Conservation (phyloP, 805 yeast genomes). For the Kluyveromyces nonfermentans region DNA sequence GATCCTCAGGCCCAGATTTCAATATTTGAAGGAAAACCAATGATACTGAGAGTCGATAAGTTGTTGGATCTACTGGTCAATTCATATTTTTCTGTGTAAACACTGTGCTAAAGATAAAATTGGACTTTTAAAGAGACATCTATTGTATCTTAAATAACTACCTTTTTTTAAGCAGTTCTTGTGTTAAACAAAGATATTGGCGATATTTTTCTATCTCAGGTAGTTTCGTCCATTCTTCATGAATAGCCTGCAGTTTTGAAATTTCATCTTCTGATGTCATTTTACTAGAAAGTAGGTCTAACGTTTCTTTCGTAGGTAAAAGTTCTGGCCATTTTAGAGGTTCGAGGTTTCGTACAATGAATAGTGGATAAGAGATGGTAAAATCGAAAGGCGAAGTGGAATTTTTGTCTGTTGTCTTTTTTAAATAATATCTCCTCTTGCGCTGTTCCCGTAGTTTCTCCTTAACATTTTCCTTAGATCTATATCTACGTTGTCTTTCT, state of each 20-base stretch:
- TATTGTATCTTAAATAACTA: no score
- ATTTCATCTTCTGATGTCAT: constrained; percentile 6
- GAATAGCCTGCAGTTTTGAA: background rate
- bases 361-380: constrained; percentile 41
- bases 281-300: constrained; percentile 26
- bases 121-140: no score
- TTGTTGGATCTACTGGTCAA: background rate
- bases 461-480: constrained; percentile 39
- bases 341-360: constrained; percentile 39
- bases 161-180: background rate
- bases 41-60: constrained; percentile 3
- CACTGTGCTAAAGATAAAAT: no score
- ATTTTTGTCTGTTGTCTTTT: constrained; percentile 32
- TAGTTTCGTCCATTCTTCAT: background rate
- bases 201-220: background rate
- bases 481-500: constrained; percentile 35
- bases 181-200: background rate
- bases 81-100: background rate
- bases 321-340: constrained; percentile 43
- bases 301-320: constrained; percentile 41
- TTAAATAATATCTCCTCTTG: constrained; percentile 33
- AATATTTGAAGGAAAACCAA: constrained; percentile 10
- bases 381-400: constrained; percentile 33
- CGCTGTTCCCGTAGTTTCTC: constrained; percentile 39
- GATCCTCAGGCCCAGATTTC: background rate